These are phyloP conservation scores for Hysterium pulicare DNA, from an alignment of 2,329 filamentous ascomycete species.

Conservation along the genomic window DNA sequence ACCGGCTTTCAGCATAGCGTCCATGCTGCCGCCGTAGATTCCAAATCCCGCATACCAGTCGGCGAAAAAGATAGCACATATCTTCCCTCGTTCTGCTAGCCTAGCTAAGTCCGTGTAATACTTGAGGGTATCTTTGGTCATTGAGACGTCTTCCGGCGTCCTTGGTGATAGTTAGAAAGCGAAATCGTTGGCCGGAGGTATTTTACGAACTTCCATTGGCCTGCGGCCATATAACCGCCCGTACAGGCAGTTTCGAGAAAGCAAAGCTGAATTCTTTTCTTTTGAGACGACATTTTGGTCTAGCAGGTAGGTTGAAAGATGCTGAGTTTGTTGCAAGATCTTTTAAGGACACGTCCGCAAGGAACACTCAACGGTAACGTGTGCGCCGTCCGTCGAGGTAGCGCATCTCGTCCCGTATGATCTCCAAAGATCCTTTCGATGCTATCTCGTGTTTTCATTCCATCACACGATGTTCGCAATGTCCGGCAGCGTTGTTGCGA, in stretches of 20 bases:
- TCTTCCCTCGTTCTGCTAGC: slow-evolving; percentile 4
- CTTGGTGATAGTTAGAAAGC: background rate
- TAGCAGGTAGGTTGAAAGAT: too few species aligned
- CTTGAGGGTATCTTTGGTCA: slow-evolving; percentile 5
- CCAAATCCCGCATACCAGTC: slow-evolving; percentile 8
- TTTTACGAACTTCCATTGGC: slow-evolving; percentile 9
- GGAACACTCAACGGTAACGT: too few species aligned
- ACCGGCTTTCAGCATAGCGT: slow-evolving; percentile 40
- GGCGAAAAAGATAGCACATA: slow-evolving; percentile 6
- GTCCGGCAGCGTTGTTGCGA: too few species aligned
- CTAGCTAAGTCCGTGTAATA: slow-evolving; percentile 7
- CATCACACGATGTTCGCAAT: too few species aligned
- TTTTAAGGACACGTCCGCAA: too few species aligned
- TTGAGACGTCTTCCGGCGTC: slow-evolving; percentile 4
- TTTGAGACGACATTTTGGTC: too few species aligned
- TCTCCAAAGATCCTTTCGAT: too few species aligned
- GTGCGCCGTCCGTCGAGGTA: too few species aligned
- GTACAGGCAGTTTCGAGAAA: slow-evolving; percentile 5
- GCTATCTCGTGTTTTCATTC: too few species aligned
- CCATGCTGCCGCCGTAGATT: slow-evolving; percentile 22
- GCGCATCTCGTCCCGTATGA: too few species aligned
- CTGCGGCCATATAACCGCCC: slow-evolving; percentile 6
- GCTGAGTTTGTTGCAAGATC: too few species aligned
- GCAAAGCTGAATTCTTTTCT: slow-evolving; percentile 10
- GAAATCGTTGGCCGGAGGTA: too few species aligned